Base-by-base conservation (phyloP, 495 filamentous ascomycete genomes). In the Terfezia claveryi region DNA sequence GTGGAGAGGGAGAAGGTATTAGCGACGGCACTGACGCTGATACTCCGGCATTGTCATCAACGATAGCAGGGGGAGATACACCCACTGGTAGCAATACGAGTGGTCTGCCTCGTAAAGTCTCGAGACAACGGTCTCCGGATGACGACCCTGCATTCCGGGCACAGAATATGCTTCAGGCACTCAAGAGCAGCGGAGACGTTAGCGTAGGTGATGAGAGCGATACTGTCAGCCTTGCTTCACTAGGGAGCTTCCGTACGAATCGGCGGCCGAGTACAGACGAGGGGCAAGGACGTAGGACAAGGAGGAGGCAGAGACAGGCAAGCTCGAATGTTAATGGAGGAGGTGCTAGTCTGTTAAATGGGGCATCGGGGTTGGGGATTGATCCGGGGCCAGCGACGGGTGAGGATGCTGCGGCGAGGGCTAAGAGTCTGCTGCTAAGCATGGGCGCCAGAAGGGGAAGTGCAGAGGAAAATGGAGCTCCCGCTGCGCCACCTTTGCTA, bases 341-440 rank as follows among this genome's bases (percentile, higher is more conserved):
- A 7, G 57, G 62, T 36, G 10, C 14, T 6, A 17, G 38, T 57
- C 10, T 17, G 17, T 32, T 32, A 32, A n/a, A 32, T 17, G 41
- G 46, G 55, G 12, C 55, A 23, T 57, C 49, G 32, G 23, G 4
- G 14, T 27, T 36, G 50, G 41, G 41, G 14, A 46, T 20, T 14
- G 41, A 36, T 23, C 36, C 46, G 49, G 55, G 16, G 36, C 44
- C 17, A 37, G 59, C 61, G 41, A 55, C 54, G 12, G 55, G 38
- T 4, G 62, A 65, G 37, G 62, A 60, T 44, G 58, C 36, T 64
- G 67, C 36, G 67, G 64, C 61, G 68, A 70, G 38, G 71, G 72
- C 62, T 73, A 76, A 64, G 70, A 71, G 54, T 68, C 72, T 55
- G 61, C 60, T 38, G 71, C 76, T 57, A 64, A 66, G 38, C 57